Evolutionary conservation across 2,329 filamentous ascomycete genomes (phyloP).

Genomic region (Capronia americana): DNA sequence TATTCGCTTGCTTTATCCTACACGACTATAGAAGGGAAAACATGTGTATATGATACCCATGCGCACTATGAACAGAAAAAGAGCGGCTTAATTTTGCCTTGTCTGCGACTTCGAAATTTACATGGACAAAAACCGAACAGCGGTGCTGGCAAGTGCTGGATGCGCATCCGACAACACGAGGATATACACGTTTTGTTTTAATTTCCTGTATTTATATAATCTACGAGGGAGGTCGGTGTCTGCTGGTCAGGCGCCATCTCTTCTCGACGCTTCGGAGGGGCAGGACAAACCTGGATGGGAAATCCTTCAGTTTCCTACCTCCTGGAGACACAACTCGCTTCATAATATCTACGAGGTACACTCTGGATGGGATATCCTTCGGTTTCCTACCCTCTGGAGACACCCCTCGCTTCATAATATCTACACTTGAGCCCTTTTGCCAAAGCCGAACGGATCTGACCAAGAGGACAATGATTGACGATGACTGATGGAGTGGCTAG

Average conservation of each 20-base stretch:
- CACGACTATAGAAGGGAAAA: conserved; percentile 32
- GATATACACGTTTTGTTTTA: conserved; percentile 6
- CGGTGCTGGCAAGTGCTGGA: conserved; percentile 13
- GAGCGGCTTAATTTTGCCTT: conserved; percentile 26
- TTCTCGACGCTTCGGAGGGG: background rate
- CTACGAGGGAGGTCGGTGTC: conserved; percentile 10
- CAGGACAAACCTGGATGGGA: background rate
- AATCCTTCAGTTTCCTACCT: background rate
- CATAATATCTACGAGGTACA: conserved; percentile 3
- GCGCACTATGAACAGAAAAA: conserved; percentile 27
- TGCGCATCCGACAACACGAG: conserved; percentile 10
- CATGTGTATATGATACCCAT: conserved; percentile 33
- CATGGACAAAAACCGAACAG: background rate
- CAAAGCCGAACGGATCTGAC: background rate
- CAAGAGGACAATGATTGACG: background rate
- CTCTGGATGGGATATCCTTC: background rate
- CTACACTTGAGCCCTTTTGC: background rate
- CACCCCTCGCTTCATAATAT: background rate
- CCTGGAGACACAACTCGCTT: background rate
- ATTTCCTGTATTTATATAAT: conserved; percentile 31
- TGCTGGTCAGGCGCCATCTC: conserved; percentile 22
- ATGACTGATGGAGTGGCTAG: background rate
- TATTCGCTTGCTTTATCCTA: conserved; percentile 22
- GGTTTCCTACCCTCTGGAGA: background rate
- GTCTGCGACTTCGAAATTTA: background rate